Conservation (phyloP, 2,329 filamentous ascomycete genomes). For the Westerdykella ornata region DNA sequence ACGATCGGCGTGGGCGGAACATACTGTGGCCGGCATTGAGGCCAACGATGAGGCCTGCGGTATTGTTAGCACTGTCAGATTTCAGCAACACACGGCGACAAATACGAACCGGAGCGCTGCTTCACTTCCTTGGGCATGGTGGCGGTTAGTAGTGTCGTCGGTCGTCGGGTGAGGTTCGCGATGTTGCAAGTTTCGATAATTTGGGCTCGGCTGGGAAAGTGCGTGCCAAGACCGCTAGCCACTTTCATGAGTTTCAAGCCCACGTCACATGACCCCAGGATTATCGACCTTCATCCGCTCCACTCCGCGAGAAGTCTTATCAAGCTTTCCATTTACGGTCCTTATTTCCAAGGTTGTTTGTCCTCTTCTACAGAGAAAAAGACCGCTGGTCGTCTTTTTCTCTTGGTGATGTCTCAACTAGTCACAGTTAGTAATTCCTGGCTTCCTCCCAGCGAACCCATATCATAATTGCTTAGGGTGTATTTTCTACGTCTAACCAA, state of each 20-base stretch:
- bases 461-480: too few relatives aligned
- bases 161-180: slow-evolving; percentile 9
- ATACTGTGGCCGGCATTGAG: slow-evolving; percentile 61
- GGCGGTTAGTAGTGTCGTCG: slow-evolving; percentile 33
- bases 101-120: slow-evolving; percentile 41
- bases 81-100: not conserved
- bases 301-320: not conserved
- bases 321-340: not conserved
- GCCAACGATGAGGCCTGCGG: slow-evolving; percentile 49
- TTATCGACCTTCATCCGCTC: too few relatives aligned
- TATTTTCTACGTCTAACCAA: not conserved
- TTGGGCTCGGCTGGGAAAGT: slow-evolving; percentile 12
- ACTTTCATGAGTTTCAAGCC: not conserved
- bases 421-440: too few relatives aligned
- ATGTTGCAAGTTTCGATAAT: slow-evolving; percentile 12
- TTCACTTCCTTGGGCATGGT: slow-evolving; percentile 51
- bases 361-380: too few relatives aligned
- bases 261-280: slow-evolving; percentile 4
- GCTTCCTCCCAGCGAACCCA: too few relatives aligned
- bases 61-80: slow-evolving; percentile 7
- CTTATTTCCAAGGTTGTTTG: not conserved
- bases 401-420: too few relatives aligned
- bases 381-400: not conserved
- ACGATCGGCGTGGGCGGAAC: slow-evolving; percentile 35
- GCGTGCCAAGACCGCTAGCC: slow-evolving; percentile 11